Base-by-base conservation (phyloP, 169 alveolate species). In the Cryptosporidium baileyi region DNA sequence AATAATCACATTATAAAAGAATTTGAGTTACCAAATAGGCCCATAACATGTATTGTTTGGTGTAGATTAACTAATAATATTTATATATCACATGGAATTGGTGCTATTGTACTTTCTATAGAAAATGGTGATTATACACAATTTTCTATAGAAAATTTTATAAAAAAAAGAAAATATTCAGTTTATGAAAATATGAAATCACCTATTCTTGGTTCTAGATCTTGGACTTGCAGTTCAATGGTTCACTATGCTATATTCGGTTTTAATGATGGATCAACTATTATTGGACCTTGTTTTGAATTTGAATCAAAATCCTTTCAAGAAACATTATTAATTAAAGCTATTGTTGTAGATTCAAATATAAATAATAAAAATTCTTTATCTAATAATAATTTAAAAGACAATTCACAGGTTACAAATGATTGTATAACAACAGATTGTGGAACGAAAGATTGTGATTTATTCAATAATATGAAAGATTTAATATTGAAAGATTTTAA, bases 261-360 rank as follows among this genome's bases (percentile, higher is more conserved):
- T 17, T 74, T 74, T 36, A 74, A 74, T 36, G 85, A 74, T 57
- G 85, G 85, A 7, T 74, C 85, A n/a, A 57, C 74, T 9, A 59
- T 74, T 40, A 74, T 74, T 17, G 85, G 74, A 24, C 85, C 85
- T 36, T 54, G 85, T 51, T 74, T 74, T 54, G 85, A 74, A 40
- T 74, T 74, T 74, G 85, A 54, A 24, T 54, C 85, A 6, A 74
- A 74, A 30, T 74, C 85, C 22, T 74, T 74, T 38, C 85, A 57
- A n/a, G 85, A 74, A 4, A 57, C 85, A 3, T n/a, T 74, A 11
- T 41, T 74, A 19, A 54, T 74, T 3, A 74, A 57, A 34, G 67
- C 85, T 38, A 38, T 74, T 30, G 67, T 74, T 15, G 9, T 43
- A 2, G 13, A 19, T 13, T 9, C 52, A n/a, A 28, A 3, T 52